Percentiles rank a stretch among this genome's conserved stretches.
These are phyloP conservation scores for Phaeodactylum tricornutum DNA, from an alignment of 108 stramenopile species.

Conservation along the genomic window DNA sequence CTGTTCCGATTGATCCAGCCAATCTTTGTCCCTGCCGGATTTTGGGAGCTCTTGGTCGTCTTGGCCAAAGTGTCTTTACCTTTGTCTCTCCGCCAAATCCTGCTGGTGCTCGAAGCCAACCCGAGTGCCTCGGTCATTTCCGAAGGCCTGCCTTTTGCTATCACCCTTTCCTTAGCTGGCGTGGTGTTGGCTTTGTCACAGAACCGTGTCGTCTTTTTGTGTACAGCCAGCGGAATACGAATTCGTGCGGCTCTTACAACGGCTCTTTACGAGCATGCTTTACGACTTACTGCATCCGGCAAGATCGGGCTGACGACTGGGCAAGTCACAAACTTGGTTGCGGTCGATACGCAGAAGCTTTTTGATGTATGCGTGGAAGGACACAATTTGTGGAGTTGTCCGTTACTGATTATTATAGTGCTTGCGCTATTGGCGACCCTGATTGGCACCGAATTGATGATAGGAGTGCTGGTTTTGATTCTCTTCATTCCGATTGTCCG, in stretches of 20 bases:
- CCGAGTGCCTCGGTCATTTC: slow-evolving; percentile 12
- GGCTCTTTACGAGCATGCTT: slow-evolving; percentile 37
- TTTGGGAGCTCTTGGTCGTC: slow-evolving; percentile 48
- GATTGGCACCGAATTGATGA: slow-evolving; percentile 63
- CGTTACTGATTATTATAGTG: slow-evolving; percentile 70
- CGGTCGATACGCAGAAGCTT: slow-evolving; percentile 85
- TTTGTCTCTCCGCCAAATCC: slow-evolving; percentile 47
- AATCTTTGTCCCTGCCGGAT: slow-evolving; percentile 47
- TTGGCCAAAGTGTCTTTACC: slow-evolving; percentile 48
- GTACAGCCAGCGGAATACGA: slow-evolving; percentile 38
- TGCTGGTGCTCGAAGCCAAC: slow-evolving; percentile 40
- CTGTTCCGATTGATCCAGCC: slow-evolving; percentile 38
- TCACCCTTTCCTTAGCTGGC: slow-evolving; percentile 24
- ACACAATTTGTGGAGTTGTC: slow-evolving; percentile 70
- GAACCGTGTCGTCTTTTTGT: slow-evolving; percentile 53
- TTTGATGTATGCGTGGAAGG: slow-evolving; percentile 73
- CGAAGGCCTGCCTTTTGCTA: slow-evolving; percentile 27
- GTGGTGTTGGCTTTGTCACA: slow-evolving; percentile 38
- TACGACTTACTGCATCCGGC: slow-evolving; percentile 40
- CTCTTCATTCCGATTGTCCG: slow-evolving; percentile 77
- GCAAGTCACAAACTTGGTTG: slow-evolving; percentile 86
- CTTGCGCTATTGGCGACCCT: slow-evolving; percentile 73
- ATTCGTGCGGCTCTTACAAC: slow-evolving; percentile 36
- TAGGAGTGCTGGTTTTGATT: slow-evolving; percentile 79
- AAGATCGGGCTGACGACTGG: slow-evolving; percentile 44